Conservation (phyloP, 768 basidiomycete species). For the Russula earlei region DNA sequence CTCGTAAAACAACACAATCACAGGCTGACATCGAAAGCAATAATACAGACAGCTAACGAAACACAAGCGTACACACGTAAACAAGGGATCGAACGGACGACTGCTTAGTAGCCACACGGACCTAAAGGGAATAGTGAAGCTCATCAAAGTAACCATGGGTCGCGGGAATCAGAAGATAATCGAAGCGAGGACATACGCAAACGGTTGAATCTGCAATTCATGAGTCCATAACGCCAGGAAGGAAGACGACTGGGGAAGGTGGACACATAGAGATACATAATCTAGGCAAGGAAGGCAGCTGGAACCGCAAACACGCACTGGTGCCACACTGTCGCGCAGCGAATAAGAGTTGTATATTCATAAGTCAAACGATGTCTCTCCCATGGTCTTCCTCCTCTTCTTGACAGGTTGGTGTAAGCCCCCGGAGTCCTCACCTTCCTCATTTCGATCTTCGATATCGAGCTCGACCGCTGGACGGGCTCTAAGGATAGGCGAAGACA, state of each 20-base stretch:
- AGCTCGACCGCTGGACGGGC: slow-evolving; percentile 6
- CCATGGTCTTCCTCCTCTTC: slow-evolving; percentile 29
- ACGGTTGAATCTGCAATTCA: slow-evolving; percentile 1
- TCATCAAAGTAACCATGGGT: neutral
- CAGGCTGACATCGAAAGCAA: slow-evolving; percentile 1
- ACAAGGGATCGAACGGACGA: neutral
- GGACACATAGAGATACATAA: slow-evolving; percentile 12
- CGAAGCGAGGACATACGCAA: neutral
- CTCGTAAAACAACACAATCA: neutral
- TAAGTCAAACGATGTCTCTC: slow-evolving; percentile 4
- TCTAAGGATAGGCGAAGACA: slow-evolving; percentile 19
- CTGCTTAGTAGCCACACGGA: neutral
- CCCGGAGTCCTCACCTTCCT: slow-evolving; percentile 12
- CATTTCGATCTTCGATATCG: slow-evolving; percentile 8
- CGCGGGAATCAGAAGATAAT: neutral
- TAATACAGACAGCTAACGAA: slow-evolving; percentile 12
- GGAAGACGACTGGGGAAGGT: neutral
- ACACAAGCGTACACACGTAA: slow-evolving; percentile 5
- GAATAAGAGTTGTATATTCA: neutral
- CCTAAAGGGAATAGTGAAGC: neutral
- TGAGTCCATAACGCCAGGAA: neutral
- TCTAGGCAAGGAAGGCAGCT: neutral
- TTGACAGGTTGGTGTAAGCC: slow-evolving; percentile 20
- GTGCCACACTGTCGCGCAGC: neutral
- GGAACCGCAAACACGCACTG: neutral